A percentile compares a stretch with the other conserved stretches of the same genome.
phyloP scores from a whole-genome alignment of 805 yeast genomes.

The Candida argentea region DNA sequence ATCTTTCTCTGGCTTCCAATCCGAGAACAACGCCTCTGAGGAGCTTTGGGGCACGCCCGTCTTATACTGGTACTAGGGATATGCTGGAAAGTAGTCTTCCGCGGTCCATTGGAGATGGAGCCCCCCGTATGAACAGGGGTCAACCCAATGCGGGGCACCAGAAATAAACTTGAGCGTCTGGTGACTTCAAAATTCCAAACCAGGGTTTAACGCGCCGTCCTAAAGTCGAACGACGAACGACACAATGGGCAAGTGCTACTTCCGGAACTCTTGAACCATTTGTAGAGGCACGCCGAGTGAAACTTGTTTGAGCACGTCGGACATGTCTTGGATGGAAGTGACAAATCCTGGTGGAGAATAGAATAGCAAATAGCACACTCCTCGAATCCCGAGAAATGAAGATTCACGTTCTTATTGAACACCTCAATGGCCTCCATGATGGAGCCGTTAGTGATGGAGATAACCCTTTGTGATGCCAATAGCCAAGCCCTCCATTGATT shows the following conservation, averaged over 20 bases:
- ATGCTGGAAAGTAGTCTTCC: no score
- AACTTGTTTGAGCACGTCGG: constrained; percentile 87
- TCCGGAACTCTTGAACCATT: constrained; percentile 95
- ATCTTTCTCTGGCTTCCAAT: no score
- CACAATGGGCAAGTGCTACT: constrained; percentile 92
- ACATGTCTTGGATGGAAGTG: constrained; percentile 83
- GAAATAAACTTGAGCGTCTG: not conserved
- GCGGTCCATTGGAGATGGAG: no score
- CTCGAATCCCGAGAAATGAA: constrained; percentile 88
- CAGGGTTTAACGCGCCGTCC: constrained; percentile 6
- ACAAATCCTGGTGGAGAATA: constrained; percentile 79
- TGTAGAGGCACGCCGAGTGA: constrained; percentile 91
- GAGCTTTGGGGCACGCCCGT: no score
- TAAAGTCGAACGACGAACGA: constrained; percentile 53
- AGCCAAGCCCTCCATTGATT: constrained; percentile 94
- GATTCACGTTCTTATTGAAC: constrained; percentile 62
- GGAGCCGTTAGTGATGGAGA: constrained; percentile 65
- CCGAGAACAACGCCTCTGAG: no score
- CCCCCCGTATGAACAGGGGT: no score
- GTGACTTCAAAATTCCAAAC: not conserved
- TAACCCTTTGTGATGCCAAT: constrained; percentile 77
- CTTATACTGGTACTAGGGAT: no score
- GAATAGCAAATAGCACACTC: constrained; percentile 97
- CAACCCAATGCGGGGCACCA: no score
- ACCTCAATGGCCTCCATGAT: constrained; percentile 58